These are phyloP conservation scores for Annulohypoxylon truncatum DNA, from an alignment of 2,329 filamentous ascomycete species.

Conservation along the genomic window DNA sequence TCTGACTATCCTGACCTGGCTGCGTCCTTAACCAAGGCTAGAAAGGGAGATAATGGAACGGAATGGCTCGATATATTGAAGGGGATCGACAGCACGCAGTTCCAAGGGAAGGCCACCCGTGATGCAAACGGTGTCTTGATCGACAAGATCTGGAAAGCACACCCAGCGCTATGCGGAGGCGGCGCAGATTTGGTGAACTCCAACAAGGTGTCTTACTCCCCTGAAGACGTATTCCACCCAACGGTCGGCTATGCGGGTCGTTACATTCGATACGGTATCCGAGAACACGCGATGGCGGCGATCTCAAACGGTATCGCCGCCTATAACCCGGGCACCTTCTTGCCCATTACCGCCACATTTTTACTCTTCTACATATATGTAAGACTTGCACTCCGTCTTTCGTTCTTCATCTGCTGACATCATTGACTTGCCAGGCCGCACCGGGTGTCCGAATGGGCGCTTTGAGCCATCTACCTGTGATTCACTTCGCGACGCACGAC, in stretches of 20 bases:
- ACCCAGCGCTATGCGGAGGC: background rate
- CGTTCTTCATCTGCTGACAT: slow-evolving; percentile 43
- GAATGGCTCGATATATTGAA: slow-evolving; percentile 43
- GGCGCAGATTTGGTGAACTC: background rate
- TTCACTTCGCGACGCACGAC: slow-evolving; percentile 10
- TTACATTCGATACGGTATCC: background rate
- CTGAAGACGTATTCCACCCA: background rate
- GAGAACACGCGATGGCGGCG: slow-evolving; percentile 13
- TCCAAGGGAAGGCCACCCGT: background rate
- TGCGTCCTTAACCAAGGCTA: no score
- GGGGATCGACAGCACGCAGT: slow-evolving; percentile 58
- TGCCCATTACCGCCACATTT: slow-evolving; percentile 64
- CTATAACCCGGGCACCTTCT: slow-evolving; percentile 52
- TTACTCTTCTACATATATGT: background rate
- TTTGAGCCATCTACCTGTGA: background rate
- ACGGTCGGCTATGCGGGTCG: background rate
- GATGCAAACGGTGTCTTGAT: background rate
- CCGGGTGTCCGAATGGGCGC: slow-evolving; percentile 54
- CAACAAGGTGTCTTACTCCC: background rate
- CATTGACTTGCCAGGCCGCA: slow-evolving; percentile 55
- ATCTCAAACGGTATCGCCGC: background rate
- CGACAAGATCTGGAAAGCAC: background rate
- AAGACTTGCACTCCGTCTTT: background rate
- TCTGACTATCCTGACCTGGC: slow-evolving; percentile 54
- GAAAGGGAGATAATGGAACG: no score